These are phyloP conservation scores for Mucor racemosus DNA, from an alignment of 371 early-diverging fungal species.

Conservation along the genomic window DNA sequence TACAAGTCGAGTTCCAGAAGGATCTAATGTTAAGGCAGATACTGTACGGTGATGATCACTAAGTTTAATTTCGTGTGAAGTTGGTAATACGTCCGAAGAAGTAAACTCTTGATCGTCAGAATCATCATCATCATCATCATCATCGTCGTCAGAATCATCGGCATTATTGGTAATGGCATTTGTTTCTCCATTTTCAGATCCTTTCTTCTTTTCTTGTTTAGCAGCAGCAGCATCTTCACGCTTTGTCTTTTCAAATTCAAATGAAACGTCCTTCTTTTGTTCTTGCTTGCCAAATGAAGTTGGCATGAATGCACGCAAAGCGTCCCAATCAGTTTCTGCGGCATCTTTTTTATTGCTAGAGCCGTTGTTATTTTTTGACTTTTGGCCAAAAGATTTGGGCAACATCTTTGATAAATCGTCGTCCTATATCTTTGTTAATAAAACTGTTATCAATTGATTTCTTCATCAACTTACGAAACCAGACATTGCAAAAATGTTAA, in stretches of 20 bases:
- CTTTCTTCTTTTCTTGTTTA: conserved; percentile 1
- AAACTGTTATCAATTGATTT: not conserved
- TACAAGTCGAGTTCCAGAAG: conserved; percentile 80
- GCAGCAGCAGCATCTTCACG: conserved; percentile 24
- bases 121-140: conserved; percentile 8
- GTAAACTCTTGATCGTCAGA: conserved; percentile 34
- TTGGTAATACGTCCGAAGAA: conserved; percentile 53
- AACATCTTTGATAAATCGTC: conserved; percentile 60
- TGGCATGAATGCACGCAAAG: conserved; percentile 59
- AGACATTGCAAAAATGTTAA: not conserved
- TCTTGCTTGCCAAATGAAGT: conserved; percentile 66
- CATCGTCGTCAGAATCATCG: conserved; percentile 5
- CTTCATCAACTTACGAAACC: not conserved
- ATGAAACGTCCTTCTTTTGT: conserved; percentile 30
- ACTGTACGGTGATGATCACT: conserved; percentile 77
- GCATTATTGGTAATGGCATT: not conserved
- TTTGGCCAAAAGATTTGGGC: conserved; percentile 57
- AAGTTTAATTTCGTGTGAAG: conserved; percentile 69
- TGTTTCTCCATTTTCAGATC: not conserved
- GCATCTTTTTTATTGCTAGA: conserved; percentile 11
- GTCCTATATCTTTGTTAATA: conserved; percentile 30
- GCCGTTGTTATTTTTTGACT: conserved; percentile 12
- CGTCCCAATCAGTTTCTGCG: conserved; percentile 45
- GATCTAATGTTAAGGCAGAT: conserved; percentile 83
- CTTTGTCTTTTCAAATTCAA: conserved; percentile 53